phyloP scores from a whole-genome alignment of 257 asterid genomes.

The Galeopsis tetrahit region DNA sequence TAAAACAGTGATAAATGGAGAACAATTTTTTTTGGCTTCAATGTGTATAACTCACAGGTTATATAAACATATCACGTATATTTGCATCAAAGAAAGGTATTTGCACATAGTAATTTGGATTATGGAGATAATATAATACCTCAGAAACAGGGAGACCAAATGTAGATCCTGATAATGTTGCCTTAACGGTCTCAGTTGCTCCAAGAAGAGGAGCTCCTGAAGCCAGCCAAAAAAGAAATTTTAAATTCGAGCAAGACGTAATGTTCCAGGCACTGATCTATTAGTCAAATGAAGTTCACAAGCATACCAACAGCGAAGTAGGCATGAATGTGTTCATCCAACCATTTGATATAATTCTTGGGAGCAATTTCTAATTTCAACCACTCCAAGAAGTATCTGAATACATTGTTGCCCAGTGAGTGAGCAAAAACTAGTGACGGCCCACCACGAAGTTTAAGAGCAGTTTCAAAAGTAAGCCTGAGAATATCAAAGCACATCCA shows the following conservation, averaged over 20 bases:
- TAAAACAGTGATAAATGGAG: conserved; percentile 20
- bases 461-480: conserved; percentile 99
- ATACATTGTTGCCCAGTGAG: conserved; percentile 96
- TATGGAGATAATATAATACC: conserved; percentile 53
- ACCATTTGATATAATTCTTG: conserved; percentile 77
- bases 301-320: conserved; percentile 98
- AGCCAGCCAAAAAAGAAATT: conserved; percentile 37
- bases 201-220: conserved; percentile 98
- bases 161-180: conserved; percentile 74
- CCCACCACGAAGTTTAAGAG: conserved; percentile 95
- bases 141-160: conserved; percentile 96
- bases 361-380: conserved; percentile 96
- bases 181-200: conserved; percentile 82
- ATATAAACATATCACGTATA: conserved; percentile 7
- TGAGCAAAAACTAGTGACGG: conserved; percentile 96
- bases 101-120: conserved; percentile 27
- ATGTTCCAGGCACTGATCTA: conserved; percentile 26
- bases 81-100: conserved; percentile 26
- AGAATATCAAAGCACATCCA: conserved; percentile 39
- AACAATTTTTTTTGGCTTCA: conserved; percentile 25
- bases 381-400: conserved; percentile 99
- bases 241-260: conserved; percentile 31
- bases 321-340: conserved; percentile 95
- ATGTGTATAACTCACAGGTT: conserved; percentile 10
- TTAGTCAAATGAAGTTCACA: conserved; percentile 33